Conservation (phyloP, 441 rosid species). For the Jatropha podagrica region DNA sequence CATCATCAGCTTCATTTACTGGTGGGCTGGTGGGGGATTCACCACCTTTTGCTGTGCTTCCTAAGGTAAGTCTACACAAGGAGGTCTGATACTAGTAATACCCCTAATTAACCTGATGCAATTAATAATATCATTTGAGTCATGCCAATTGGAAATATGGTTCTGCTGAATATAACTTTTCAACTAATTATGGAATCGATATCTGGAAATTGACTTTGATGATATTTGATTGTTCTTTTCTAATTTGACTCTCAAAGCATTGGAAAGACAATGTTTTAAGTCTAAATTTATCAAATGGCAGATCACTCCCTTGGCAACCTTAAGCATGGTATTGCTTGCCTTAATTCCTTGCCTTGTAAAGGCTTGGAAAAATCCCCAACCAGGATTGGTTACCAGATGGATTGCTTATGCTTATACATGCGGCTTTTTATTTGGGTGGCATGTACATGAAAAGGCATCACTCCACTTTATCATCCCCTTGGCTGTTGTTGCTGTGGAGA, state of each 20-base stretch:
- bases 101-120: neutral
- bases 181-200: neutral
- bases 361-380: conserved; percentile 72
- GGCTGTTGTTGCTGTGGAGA: conserved; percentile 66
- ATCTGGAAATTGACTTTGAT: neutral
- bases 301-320: conserved; percentile 71
- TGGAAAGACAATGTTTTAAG: neutral
- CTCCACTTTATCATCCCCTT: conserved; percentile 86
- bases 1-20: conserved; percentile 77
- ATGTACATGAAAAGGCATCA: conserved; percentile 96
- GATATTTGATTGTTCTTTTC: neutral
- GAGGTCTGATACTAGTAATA: too few relatives aligned
- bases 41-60: conserved; percentile 71
- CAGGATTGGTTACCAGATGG: conserved; percentile 58
- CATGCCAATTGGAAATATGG: neutral
- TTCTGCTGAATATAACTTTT: neutral
- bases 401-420: conserved; percentile 83
- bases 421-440: conserved; percentile 95
- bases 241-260: neutral
- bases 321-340: conserved; percentile 68
- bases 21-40: conserved; percentile 87
- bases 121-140: neutral
- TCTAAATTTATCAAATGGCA: conserved; percentile 34
- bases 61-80: conserved; percentile 49
- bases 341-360: conserved; percentile 70